Percentiles rank a stretch among this genome's conserved stretches.
These are phyloP conservation scores for Alternaria panax DNA, from an alignment of 2,329 filamentous ascomycete species.

Conservation along the genomic window DNA sequence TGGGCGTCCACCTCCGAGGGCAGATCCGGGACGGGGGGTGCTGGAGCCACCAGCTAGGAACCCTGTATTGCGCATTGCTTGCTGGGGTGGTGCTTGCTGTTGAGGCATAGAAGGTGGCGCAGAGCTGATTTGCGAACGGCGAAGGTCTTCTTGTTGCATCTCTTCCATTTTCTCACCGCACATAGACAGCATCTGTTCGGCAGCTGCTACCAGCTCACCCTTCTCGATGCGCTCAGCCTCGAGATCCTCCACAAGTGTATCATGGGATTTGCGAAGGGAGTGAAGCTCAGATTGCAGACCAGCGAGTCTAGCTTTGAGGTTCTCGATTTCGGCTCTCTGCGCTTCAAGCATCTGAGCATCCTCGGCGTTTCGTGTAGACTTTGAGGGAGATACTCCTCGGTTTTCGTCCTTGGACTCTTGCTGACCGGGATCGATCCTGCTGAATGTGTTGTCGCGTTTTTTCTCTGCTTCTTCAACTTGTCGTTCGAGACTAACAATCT, in stretches of 20 bases:
- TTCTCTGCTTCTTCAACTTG: slow-evolving; percentile 78
- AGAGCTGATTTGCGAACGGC: slow-evolving; percentile 58
- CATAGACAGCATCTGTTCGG: slow-evolving; percentile 84
- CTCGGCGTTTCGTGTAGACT: slow-evolving; percentile 37
- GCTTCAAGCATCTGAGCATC: slow-evolving; percentile 64
- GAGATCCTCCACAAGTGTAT: slow-evolving; percentile 68
- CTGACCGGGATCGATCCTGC: slow-evolving; percentile 55
- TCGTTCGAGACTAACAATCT: slow-evolving; percentile 71
- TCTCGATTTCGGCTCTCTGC: slow-evolving; percentile 71
- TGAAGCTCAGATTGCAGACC: slow-evolving; percentile 76
- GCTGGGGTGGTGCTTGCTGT: slow-evolving; percentile 25
- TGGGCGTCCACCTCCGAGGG: slow-evolving; percentile 35
- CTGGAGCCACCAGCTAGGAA: slow-evolving; percentile 40
- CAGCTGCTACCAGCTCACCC: slow-evolving; percentile 79
- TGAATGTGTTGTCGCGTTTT: slow-evolving; percentile 71
- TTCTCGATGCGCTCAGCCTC: slow-evolving; percentile 82
- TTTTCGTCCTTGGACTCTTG: slow-evolving; percentile 17
- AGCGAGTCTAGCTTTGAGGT: slow-evolving; percentile 76
- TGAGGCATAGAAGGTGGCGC: slow-evolving; percentile 23
- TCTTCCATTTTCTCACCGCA: slow-evolving; percentile 55
- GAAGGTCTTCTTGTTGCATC: slow-evolving; percentile 53
- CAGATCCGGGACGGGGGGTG: slow-evolving; percentile 36
- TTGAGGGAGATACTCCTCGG: slow-evolving; percentile 7
- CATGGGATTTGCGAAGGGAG: slow-evolving; percentile 74
- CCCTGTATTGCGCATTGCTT: slow-evolving; percentile 41